These are phyloP conservation scores for Erythrobasidium hasegawianum DNA, from an alignment of 1,284 basidiomycete genomes.

Conservation along the genomic window DNA sequence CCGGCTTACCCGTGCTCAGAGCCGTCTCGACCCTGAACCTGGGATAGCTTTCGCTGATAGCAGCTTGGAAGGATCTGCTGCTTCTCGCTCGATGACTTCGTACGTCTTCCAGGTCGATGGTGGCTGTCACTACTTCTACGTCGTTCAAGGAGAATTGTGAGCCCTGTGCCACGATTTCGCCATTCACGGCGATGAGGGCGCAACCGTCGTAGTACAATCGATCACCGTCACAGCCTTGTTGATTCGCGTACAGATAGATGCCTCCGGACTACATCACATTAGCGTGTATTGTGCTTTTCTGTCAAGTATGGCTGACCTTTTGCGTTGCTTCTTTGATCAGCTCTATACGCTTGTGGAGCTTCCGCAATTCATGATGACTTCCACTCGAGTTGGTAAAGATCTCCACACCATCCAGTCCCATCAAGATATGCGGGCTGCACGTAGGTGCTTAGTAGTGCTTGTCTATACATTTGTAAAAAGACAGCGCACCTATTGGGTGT, in stretches of 20 bases:
- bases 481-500: constrained; percentile 76
- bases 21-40: constrained; percentile 73
- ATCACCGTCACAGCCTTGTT: constrained; percentile 98
- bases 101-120: constrained; percentile 91
- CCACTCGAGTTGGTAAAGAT: constrained; percentile 98
- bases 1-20: constrained; percentile 68
- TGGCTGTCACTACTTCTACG: constrained; percentile 92
- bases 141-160: constrained; percentile 93
- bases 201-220: constrained; percentile 97
- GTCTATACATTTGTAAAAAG: neutral
- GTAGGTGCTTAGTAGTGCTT: constrained; percentile 19
- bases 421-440: constrained; percentile 82
- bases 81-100: constrained; percentile 76
- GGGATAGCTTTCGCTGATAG: constrained; percentile 58
- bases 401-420: constrained; percentile 97
- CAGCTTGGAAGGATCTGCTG: constrained; percentile 83
- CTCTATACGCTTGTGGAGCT: constrained; percentile 84
- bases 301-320: constrained; percentile 60
- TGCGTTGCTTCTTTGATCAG: constrained; percentile 94
- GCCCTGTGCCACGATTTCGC: constrained; percentile 85
- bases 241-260: constrained; percentile 95
- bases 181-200: constrained; percentile 92
- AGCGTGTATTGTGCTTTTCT: neutral
- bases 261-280: constrained; percentile 69
- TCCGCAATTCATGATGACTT: constrained; percentile 94